Evolutionary conservation across 495 filamentous ascomycete genomes (phyloP).

Genomic region (Cercophora samala): DNA sequence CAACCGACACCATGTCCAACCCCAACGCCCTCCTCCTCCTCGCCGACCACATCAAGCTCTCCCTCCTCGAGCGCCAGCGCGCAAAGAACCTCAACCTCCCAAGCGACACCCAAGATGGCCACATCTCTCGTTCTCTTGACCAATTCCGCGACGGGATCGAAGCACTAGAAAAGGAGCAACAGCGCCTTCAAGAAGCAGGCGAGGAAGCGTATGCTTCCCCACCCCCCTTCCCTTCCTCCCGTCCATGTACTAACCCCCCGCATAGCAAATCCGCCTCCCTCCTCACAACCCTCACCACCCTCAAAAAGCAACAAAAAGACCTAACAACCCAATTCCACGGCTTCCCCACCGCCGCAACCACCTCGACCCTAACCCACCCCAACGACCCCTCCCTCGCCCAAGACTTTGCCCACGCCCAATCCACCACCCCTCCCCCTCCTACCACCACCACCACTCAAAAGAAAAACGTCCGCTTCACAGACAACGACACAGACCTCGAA

Average conservation of each 20-base stretch:
- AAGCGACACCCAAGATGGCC: constrained; percentile 80
- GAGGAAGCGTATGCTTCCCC: constrained; percentile 50
- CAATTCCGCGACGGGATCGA: constrained; percentile 81
- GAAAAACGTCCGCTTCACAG: constrained; percentile 85
- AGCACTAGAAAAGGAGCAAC: constrained; percentile 63
- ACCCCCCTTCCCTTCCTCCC: constrained; percentile 8
- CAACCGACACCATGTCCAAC: constrained; percentile 46
- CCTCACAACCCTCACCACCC: constrained; percentile 46
- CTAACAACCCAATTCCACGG: constrained; percentile 61
- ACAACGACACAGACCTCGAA: constrained; percentile 45
- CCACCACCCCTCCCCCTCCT: constrained; percentile 29
- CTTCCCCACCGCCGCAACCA: constrained; percentile 47
- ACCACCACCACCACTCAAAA: constrained; percentile 39
- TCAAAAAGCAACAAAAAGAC: constrained; percentile 58
- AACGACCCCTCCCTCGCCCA: constrained; percentile 63
- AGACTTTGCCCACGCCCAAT: constrained; percentile 64
- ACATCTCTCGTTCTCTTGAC: constrained; percentile 85
- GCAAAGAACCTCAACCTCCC: constrained; percentile 77
- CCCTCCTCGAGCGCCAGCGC: constrained; percentile 81
- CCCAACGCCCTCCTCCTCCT: constrained; percentile 67
- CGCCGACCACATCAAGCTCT: constrained; percentile 75
- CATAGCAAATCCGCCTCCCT: constrained; percentile 46
- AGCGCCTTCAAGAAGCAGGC: constrained; percentile 56
- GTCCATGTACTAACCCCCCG: not conserved
- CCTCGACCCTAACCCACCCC: constrained; percentile 54